Base-by-base conservation (phyloP, 371 early-diverging fungal species). In the Furculomyces boomerangus region DNA sequence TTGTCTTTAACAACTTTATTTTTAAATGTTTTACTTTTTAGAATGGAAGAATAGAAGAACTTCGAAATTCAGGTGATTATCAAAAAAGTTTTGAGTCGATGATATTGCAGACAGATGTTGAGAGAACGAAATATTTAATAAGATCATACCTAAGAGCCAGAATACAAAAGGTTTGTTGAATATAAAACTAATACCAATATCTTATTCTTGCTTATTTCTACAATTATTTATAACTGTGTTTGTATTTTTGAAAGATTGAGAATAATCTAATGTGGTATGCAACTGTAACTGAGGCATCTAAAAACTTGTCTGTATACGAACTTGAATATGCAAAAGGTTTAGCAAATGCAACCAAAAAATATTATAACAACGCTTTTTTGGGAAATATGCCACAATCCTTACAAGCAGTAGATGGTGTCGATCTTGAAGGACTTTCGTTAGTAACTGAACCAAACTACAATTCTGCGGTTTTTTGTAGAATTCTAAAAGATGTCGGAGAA, bases 41-140 rank as follows among this genome's bases (percentile, higher is more conserved):
- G 52, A 35, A 31, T 35, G 14, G 14, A 2, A 51, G 30, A 32
- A 54, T 54, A 46, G 49, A 54, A 31, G 55, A 54, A 22, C 30
- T 54, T 3, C 3, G 55, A 30, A 40, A 54, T 22, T 28, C 7
- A 26, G 55, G 55, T 7, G 45, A 54, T 54, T 18, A 60, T 18
- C 64, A 65, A 30, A 53, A 35, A 22, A 60, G 61, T 28, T 66
- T 86, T 44, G 61, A 77, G 0, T 71, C 72, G 18, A 79, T 82
- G 59, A 54, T 90, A 14, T 78, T 79, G 51, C 78, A 81, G 57
- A 84, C 83, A 39, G 91, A 90, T 61, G 74, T 87, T 27, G 89
- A 90, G 62, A 72, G 89, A 13, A 73, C 87, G 37, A 84, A 83
- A 61, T 90, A 79, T 62, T 54, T 88, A 0, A 59, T 90, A 2